phyloP scores from a whole-genome alignment of 2,329 filamentous ascomycete genomes.

The Polychaeton citri region DNA sequence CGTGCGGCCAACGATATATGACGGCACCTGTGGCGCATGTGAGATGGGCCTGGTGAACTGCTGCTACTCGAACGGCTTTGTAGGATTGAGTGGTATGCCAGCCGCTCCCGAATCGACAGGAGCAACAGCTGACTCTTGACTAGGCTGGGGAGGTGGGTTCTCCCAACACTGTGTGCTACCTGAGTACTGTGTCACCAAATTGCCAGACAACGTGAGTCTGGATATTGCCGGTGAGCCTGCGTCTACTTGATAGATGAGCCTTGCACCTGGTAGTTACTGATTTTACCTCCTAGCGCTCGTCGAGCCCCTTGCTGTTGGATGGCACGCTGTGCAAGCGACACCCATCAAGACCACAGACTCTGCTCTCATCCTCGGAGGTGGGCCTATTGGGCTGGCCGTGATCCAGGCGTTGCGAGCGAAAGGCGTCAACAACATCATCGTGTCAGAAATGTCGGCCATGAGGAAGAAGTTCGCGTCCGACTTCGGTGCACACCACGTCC shows the following conservation, averaged over 20 bases:
- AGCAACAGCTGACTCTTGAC: not conserved
- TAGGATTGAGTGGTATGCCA: constrained; percentile 36
- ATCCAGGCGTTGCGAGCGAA: constrained; percentile 32
- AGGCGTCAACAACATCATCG: constrained; percentile 37
- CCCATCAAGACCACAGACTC: constrained; percentile 34
- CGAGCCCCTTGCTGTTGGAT: constrained; percentile 42
- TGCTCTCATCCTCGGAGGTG: constrained; percentile 38
- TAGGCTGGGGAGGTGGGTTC: constrained; percentile 38
- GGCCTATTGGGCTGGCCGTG: constrained; percentile 40
- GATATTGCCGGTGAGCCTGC: constrained; percentile 30
- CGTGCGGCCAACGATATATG: constrained; percentile 43
- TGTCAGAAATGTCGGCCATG: constrained; percentile 36
- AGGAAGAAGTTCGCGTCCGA: constrained; percentile 36
- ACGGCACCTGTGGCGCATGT: constrained; percentile 39
- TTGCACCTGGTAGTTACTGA: not conserved
- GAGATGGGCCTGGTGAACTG: constrained; percentile 40
- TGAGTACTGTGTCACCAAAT: constrained; percentile 30
- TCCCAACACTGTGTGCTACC: constrained; percentile 40
- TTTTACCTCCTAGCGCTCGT: constrained; percentile 30
- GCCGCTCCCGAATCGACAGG: constrained; percentile 3
- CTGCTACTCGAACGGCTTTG: constrained; percentile 41
- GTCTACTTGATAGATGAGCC: not conserved
- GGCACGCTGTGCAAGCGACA: constrained; percentile 41
- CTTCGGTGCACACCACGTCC: constrained; percentile 39
- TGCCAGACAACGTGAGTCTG: constrained; percentile 39